Conservation (phyloP, 352 stramenopile genomes). For the Phytophthora foliorum region DNA sequence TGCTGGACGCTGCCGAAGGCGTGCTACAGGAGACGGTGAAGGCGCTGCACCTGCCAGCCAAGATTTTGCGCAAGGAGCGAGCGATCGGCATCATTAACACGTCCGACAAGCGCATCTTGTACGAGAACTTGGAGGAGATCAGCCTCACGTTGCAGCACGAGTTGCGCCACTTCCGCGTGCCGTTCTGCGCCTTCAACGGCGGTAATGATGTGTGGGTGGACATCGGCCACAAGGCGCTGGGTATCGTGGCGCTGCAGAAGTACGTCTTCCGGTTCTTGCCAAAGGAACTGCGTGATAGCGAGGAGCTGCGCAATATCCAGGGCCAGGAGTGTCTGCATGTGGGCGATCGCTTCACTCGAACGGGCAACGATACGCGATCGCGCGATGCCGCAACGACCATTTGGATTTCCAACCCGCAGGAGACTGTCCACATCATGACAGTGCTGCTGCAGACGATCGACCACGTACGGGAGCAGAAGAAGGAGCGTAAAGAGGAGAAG, state of each 20-base stretch:
- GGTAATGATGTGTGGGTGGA: constrained; percentile 97
- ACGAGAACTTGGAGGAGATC: constrained; percentile 96
- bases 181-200: constrained; percentile 97
- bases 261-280: constrained; percentile 81
- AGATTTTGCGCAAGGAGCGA: constrained; percentile 94
- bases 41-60: constrained; percentile 86
- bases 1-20: constrained; percentile 89
- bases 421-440: constrained; percentile 97
- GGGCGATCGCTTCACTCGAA: constrained; percentile 93
- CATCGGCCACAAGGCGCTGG: constrained; percentile 97
- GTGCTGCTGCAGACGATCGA: constrained; percentile 88
- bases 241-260: constrained; percentile 93
- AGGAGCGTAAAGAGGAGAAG: constrained; percentile 36
- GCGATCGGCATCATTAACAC: constrained; percentile 94
- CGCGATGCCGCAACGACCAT: constrained; percentile 93
- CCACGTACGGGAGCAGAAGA: constrained; percentile 44
- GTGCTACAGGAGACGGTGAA: constrained; percentile 80
- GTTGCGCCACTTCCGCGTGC: constrained; percentile 81
- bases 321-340: constrained; percentile 95
- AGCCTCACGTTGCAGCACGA: constrained; percentile 93
- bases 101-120: constrained; percentile 80
- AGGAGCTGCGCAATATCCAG: constrained; percentile 72
- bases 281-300: constrained; percentile 75
- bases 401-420: constrained; percentile 95
- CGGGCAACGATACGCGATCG: constrained; percentile 95